Percentiles rank a stretch among this genome's conserved stretches.
Conservation (phyloP, 345 rosid species). For the Orychophragmus violaceus region DNA sequence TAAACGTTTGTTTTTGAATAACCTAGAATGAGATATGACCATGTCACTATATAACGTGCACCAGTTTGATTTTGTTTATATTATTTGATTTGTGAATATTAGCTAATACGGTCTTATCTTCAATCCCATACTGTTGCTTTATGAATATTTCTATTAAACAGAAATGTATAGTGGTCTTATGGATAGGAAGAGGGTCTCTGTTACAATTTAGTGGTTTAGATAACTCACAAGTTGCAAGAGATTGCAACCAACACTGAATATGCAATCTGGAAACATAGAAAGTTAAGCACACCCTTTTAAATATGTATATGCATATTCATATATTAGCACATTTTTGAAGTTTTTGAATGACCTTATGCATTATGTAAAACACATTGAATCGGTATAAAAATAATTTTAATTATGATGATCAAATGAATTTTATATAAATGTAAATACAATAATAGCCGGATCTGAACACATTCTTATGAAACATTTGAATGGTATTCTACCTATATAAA, state of each 20-base stretch:
- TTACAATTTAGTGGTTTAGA: background rate
- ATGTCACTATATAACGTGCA: conserved; percentile 25
- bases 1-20: conserved; percentile 26
- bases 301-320: background rate
- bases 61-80: too few relatives aligned
- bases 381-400: background rate
- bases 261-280: background rate
- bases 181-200: background rate
- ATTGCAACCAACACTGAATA: background rate
- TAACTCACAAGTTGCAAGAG: background rate
- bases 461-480: too few relatives aligned
- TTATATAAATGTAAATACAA: background rate
- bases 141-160: background rate
- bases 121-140: conserved; percentile 8
- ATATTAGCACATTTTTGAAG: background rate
- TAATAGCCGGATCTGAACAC: too few relatives aligned
- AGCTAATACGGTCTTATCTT: conserved; percentile 24
- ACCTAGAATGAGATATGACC: conserved; percentile 27
- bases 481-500: too few relatives aligned
- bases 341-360: background rate
- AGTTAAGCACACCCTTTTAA: background rate
- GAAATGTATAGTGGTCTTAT: background rate
- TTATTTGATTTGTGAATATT: conserved; percentile 15
- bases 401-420: background rate
- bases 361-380: background rate